phyloP scores from a whole-genome alignment of 805 yeast species.

The Schizosaccharomyces osmophilus region DNA sequence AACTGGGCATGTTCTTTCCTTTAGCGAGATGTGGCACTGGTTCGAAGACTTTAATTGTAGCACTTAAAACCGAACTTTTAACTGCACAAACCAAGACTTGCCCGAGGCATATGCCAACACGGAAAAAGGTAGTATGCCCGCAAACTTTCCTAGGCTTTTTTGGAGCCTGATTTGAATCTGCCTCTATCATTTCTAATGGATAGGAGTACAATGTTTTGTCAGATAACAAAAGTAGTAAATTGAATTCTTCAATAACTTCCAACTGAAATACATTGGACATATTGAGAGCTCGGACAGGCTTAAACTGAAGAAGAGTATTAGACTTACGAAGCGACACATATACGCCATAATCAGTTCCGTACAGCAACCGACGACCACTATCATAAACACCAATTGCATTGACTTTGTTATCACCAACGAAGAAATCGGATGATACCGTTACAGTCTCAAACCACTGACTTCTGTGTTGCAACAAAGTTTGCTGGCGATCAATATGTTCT shows the following conservation, averaged over 20 bases:
- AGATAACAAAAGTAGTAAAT: slow-evolving; percentile 50
- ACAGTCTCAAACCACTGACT: slow-evolving; percentile 61
- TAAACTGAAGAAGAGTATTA: not conserved
- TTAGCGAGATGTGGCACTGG: slow-evolving; percentile 43
- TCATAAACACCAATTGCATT: slow-evolving; percentile 77
- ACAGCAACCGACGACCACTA: slow-evolving; percentile 72
- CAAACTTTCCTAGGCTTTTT: slow-evolving; percentile 51
- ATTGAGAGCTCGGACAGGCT: slow-evolving; percentile 49
- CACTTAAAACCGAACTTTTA: slow-evolving; percentile 50
- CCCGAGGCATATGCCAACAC: slow-evolving; percentile 81
- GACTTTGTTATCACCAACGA: slow-evolving; percentile 49
- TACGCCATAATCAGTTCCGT: slow-evolving; percentile 81
- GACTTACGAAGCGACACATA: slow-evolving; percentile 42
- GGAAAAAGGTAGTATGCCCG: slow-evolving; percentile 73
- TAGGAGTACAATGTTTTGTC: slow-evolving; percentile 64
- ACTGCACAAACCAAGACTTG: slow-evolving; percentile 74
- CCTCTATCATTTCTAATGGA: slow-evolving; percentile 39
- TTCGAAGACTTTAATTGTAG: slow-evolving; percentile 60
- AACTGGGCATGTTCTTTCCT: slow-evolving; percentile 17
- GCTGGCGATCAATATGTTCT: slow-evolving; percentile 61
- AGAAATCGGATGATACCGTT: slow-evolving; percentile 49
- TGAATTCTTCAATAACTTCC: slow-evolving; percentile 78
- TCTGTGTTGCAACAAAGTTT: slow-evolving; percentile 39
- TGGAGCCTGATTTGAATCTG: slow-evolving; percentile 22
- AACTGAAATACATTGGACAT: slow-evolving; percentile 63